Percentiles rank a stretch among this genome's conserved stretches.
These are phyloP conservation scores for Guyanaporus albipodus DNA, from an alignment of 768 basidiomycete genomes.

Conservation along the genomic window DNA sequence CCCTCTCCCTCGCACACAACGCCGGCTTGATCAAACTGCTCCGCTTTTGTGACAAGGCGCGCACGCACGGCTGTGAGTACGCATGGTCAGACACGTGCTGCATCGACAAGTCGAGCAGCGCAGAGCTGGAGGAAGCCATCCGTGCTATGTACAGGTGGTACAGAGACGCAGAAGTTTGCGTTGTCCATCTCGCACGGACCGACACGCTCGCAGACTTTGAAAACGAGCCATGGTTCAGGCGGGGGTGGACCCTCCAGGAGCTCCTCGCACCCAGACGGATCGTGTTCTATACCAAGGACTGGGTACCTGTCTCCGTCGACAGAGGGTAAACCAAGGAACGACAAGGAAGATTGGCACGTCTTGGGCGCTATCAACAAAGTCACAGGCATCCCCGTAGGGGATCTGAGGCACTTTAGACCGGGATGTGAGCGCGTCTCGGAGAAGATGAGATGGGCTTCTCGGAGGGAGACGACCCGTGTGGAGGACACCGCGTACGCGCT, in stretches of 20 bases:
- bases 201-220: slow-evolving; percentile 3
- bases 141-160: slow-evolving; percentile 11
- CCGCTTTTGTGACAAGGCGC: slow-evolving; percentile 7
- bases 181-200: slow-evolving; percentile 7
- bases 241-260: slow-evolving; percentile 13
- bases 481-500: slow-evolving; percentile 13
- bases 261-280: slow-evolving; percentile 7
- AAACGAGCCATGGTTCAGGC: slow-evolving; percentile 9
- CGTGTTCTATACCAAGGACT: slow-evolving; percentile 5
- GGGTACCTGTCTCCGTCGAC: not conserved
- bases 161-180: slow-evolving; percentile 5
- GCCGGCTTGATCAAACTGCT: slow-evolving; percentile 5
- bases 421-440: slow-evolving; percentile 6
- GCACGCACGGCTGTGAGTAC: slow-evolving; percentile 5
- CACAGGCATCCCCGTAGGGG: slow-evolving; percentile 1
- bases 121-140: slow-evolving; percentile 13
- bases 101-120: slow-evolving; percentile 14
- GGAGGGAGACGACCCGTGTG: slow-evolving; percentile 6
- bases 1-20: not conserved
- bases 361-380: slow-evolving; percentile 2
- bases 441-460: slow-evolving; percentile 16
- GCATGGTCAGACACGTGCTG: slow-evolving; percentile 15
- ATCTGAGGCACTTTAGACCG: slow-evolving; percentile 7
- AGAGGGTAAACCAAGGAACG: not conserved
- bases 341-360: slow-evolving; percentile 8